Base-by-base conservation (phyloP, 78 protist genomes). In the Planoprotostelium fungivorum region DNA sequence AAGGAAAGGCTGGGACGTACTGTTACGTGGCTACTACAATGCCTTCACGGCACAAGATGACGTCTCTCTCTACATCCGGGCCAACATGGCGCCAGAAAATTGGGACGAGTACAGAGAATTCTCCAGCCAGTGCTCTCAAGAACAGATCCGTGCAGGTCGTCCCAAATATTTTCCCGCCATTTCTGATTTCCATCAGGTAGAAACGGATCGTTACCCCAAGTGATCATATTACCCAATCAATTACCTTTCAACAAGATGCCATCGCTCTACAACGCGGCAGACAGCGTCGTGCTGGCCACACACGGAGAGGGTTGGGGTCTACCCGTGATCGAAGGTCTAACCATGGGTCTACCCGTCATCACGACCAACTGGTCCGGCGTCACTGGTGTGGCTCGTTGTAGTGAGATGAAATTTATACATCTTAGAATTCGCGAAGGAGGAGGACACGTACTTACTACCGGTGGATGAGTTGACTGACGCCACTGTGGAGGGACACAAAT, bases 241-340 rank as follows among this genome's bases (percentile, higher is more conserved):
- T 9, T 91, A 35, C 84, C 88, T 1, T 23, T 34, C 73, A 51
- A 36, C 38, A 86, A 34, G 85, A 1, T 89, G 84, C 91, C 91
- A 31, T 34, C 35, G 29, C 38, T 92, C 37, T 92, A 92, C 86
- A n/a, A 0, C 5, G 51, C 89, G 1, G 84, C 89, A 0, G 87
- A 89, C 85, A 38, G 89, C 31, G 85, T 92, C 38, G 92, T 89
- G 34, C 94, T 89, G 5, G 84, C 92, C 0, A 73, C 95, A 0
- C 89, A 34, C 25, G 90, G 90, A 0, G 90, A 90, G 85, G 93
- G 95, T 28, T 93, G 93, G 93, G 95, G 95, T 23, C 90, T 90
- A 73, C 95, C 95, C 28, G 0, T 90, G 5, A 37, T 90, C 36
- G 92, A 90, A 83, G 92, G 89, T 23, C 1, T 90, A 88, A 5